A percentile compares a stretch with the other conserved stretches of the same genome.
Conservation (phyloP, 2,329 filamentous ascomycete species). For the Epichloe bromicola region DNA sequence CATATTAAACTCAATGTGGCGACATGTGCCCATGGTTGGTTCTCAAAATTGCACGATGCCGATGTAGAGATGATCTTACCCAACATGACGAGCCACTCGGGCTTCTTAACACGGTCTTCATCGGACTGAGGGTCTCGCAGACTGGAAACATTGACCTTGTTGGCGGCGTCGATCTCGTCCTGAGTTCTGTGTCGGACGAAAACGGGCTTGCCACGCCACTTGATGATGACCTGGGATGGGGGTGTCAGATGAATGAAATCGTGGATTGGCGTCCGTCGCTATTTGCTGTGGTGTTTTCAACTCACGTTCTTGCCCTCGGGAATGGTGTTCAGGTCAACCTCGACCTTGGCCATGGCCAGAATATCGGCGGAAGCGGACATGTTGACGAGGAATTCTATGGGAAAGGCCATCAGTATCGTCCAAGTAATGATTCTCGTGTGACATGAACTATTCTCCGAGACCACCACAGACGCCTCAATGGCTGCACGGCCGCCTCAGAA, state of each 20-base stretch:
- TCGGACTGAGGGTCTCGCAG: conserved; percentile 89
- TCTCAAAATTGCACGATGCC: not conserved
- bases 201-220: conserved; percentile 99
- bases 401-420: conserved; percentile 17
- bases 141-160: conserved; percentile 67
- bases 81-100: conserved; percentile 98
- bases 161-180: conserved; percentile 88
- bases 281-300: conserved; percentile 10
- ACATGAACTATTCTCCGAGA: conserved; percentile 3
- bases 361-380: conserved; percentile 99
- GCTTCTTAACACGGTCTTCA: conserved; percentile 88
- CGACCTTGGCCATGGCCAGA: conserved; percentile 97
- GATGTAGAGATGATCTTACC: conserved; percentile 36
- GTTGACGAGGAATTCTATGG: conserved; percentile 92
- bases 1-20: not conserved
- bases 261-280: not conserved
- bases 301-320: conserved; percentile 98
- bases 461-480: conserved; percentile 12
- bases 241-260: not conserved
- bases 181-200: conserved; percentile 98
- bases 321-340: conserved; percentile 83
- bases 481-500: conserved; percentile 7
- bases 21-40: not conserved
- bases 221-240: conserved; percentile 75
- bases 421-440: conserved; percentile 9